Conservation (phyloP, 495 filamentous ascomycete species). For the Podospora pseudoanserina region DNA sequence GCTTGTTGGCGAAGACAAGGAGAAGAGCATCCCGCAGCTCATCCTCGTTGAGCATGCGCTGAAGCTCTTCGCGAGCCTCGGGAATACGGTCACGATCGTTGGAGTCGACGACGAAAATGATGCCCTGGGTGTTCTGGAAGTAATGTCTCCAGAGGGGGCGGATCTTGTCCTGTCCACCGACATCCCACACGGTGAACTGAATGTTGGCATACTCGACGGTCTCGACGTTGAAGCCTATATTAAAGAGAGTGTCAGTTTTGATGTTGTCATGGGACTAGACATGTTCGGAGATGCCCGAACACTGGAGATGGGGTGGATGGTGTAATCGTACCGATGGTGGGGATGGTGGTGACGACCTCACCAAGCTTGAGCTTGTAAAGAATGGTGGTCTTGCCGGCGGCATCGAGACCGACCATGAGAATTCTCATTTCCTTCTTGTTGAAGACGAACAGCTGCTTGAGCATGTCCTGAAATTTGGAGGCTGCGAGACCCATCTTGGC, state of each 20-base stretch:
- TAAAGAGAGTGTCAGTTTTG: conserved; percentile 29
- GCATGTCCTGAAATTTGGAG: conserved; percentile 27
- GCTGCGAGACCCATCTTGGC: conserved; percentile 34
- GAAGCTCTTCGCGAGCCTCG: conserved; percentile 97
- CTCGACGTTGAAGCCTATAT: conserved; percentile 96
- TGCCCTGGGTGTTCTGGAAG: conserved; percentile 99
- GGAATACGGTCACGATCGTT: conserved; percentile 99
- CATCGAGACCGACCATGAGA: conserved; percentile 98
- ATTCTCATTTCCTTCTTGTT: conserved; percentile 99
- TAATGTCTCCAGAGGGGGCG: conserved; percentile 99
- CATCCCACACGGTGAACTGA: conserved; percentile 99
- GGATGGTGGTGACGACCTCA: conserved; percentile 99
- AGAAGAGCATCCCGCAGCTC: conserved; percentile 96
- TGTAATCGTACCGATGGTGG: conserved; percentile 88
- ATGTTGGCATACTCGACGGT: conserved; percentile 99
- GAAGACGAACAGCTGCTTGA: conserved; percentile 61
- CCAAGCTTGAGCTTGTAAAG: conserved; percentile 99
- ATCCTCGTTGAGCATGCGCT: conserved; percentile 99
- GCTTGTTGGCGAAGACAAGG: conserved; percentile 99
- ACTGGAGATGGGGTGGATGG: neutral
- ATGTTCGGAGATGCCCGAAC: neutral
- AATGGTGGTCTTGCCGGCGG: conserved; percentile 99
- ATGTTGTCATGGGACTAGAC: neutral
- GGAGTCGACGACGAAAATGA: conserved; percentile 99
- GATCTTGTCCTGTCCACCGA: conserved; percentile 99